Percentiles rank a stretch among this genome's conserved stretches.
phyloP scores from a whole-genome alignment of 2,329 filamentous ascomycete genomes.

The Aspergillus ochraceoroseus region DNA sequence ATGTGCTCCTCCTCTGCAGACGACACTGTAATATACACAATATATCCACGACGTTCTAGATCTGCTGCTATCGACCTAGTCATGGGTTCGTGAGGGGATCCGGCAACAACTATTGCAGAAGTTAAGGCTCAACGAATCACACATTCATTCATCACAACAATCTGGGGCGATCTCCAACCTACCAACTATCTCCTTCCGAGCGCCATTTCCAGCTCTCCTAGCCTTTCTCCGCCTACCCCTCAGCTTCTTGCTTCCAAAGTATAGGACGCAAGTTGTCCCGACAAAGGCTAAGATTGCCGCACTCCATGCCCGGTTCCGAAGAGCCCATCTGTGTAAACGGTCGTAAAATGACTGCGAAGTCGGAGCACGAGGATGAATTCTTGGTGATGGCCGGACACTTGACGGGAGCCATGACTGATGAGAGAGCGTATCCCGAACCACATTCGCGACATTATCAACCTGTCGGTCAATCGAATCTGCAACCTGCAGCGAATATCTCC shows the following conservation, averaged over 20 bases:
- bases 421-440: constrained; percentile 64
- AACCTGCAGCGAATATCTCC: constrained; percentile 64
- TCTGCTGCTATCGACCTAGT: constrained; percentile 79
- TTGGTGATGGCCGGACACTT: constrained; percentile 54
- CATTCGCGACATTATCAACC: constrained; percentile 68
- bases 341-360: constrained; percentile 47
- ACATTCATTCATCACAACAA: neutral
- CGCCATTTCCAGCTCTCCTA: constrained; percentile 72
- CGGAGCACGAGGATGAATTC: constrained; percentile 19
- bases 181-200: constrained; percentile 74
- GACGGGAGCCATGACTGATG: constrained; percentile 69
- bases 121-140: constrained; percentile 11
- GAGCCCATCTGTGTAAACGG: constrained; percentile 65
- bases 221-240: constrained; percentile 65
- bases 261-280: constrained; percentile 57
- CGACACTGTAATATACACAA: constrained; percentile 84
- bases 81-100: constrained; percentile 78
- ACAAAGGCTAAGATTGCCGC: constrained; percentile 66
- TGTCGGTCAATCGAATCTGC: constrained; percentile 76
- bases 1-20: constrained; percentile 78
- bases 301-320: constrained; percentile 66
- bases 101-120: constrained; percentile 64
- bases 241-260: constrained; percentile 58
- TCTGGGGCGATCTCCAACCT: constrained; percentile 21
- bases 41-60: constrained; percentile 83